Evolutionary conservation across 2,329 filamentous ascomycete species (phyloP).

Genomic region (Penicillium sp.): DNA sequence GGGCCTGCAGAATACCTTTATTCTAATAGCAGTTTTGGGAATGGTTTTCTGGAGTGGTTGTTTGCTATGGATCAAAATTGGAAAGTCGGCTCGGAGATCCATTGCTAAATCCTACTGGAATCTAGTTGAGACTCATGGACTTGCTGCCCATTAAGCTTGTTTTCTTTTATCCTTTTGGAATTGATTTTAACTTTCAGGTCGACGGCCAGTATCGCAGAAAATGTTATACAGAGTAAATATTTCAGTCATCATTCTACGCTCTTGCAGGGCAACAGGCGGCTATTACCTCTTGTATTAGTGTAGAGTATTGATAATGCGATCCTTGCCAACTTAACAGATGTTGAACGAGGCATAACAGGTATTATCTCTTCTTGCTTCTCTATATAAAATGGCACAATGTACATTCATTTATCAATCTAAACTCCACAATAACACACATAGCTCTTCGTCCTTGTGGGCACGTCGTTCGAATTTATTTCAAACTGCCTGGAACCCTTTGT

Average conservation of each 20-base stretch:
- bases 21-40: too few relatives aligned
- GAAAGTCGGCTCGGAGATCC: constrained; percentile 1
- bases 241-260: too few relatives aligned
- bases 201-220: background rate
- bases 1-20: too few relatives aligned
- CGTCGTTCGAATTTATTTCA: too few relatives aligned
- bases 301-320: too few relatives aligned
- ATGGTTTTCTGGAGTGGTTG: constrained; percentile 1
- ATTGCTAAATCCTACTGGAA: constrained; percentile 8
- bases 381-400: background rate
- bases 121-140: constrained; percentile 4
- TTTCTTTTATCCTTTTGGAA: background rate
- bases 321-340: background rate
- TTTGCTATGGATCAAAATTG: constrained; percentile 8
- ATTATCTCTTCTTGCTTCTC: background rate
- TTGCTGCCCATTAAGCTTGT: background rate
- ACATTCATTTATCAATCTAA: background rate
- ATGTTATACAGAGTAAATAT: background rate
- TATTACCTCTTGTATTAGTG: too few relatives aligned
- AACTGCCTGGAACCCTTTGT: background rate
- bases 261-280: too few relatives aligned
- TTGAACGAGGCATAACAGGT: background rate
- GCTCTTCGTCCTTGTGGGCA: background rate
- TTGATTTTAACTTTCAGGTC: background rate
- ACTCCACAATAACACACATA: background rate